Evolutionary conservation across 1,284 basidiomycete species (phyloP).

Genomic region (Cutaneotrichosporon sp.): DNA sequence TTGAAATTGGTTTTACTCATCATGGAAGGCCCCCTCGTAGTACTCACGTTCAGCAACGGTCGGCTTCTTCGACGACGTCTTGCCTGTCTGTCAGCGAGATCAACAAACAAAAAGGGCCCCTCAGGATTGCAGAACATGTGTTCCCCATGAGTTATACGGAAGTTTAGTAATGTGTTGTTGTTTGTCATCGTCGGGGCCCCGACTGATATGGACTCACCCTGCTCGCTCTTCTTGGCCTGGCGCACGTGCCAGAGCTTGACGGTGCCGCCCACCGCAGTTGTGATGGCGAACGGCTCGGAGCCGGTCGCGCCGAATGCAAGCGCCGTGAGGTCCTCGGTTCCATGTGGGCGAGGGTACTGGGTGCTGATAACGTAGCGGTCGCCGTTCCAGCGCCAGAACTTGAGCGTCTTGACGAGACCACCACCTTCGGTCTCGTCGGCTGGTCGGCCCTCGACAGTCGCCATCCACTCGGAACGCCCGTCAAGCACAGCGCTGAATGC

Average conservation of each 20-base stretch:
- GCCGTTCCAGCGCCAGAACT: slow-evolving; percentile 73
- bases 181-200: slow-evolving; percentile 43
- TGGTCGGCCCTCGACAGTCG: slow-evolving; percentile 77
- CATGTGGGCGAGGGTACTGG: slow-evolving; percentile 86
- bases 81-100: slow-evolving; percentile 34
- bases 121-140: slow-evolving; percentile 54
- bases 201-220: slow-evolving; percentile 39
- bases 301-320: slow-evolving; percentile 60
- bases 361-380: slow-evolving; percentile 65
- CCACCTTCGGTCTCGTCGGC: slow-evolving; percentile 59
- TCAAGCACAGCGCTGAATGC: slow-evolving; percentile 60
- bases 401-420: slow-evolving; percentile 72
- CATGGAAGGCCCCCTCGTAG: slow-evolving; percentile 31
- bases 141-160: slow-evolving; percentile 45
- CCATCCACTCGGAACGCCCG: slow-evolving; percentile 75
- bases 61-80: slow-evolving; percentile 36
- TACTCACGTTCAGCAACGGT: slow-evolving; percentile 46
- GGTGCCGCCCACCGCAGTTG: slow-evolving; percentile 50
- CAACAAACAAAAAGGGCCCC: slow-evolving; percentile 12
- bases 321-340: slow-evolving; percentile 63
- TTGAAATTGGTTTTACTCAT: slow-evolving; percentile 51
- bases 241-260: slow-evolving; percentile 55
- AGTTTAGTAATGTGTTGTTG: slow-evolving; percentile 50
- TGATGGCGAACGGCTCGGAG: slow-evolving; percentile 48
- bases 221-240: slow-evolving; percentile 44